Conservation (phyloP, 2,329 filamentous ascomycete genomes). For the Cladosporium phlei region DNA sequence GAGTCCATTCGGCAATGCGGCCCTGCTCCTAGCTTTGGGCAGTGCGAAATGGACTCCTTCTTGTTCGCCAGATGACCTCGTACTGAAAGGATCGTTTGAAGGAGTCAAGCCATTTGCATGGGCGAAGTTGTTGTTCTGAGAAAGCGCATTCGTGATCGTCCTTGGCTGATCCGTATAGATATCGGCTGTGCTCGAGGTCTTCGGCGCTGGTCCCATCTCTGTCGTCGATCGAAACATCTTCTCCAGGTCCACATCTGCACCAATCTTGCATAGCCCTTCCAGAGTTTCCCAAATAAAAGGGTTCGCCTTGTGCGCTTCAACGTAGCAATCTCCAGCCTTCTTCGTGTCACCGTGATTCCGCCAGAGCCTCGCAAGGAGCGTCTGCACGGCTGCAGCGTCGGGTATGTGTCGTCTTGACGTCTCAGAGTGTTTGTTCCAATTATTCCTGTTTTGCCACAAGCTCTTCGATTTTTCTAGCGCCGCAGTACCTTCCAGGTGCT, state of each 20-base stretch:
- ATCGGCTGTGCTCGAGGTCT: conserved; percentile 18
- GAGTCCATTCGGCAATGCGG: conserved; percentile 24
- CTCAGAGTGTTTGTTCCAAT: conserved; percentile 74
- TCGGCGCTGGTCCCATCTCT: conserved; percentile 50
- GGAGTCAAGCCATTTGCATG: conserved; percentile 28
- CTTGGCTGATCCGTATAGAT: conserved; percentile 29
- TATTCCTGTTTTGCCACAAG: conserved; percentile 70
- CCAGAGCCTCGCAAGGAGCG: conserved; percentile 82
- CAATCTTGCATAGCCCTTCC: conserved; percentile 75
- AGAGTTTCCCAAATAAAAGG: conserved; percentile 99
- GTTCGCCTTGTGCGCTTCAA: conserved; percentile 82
- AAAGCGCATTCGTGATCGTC: conserved; percentile 20
- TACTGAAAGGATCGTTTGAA: conserved; percentile 43
- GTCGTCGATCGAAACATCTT: conserved; percentile 79
- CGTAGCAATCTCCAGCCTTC: conserved; percentile 79
- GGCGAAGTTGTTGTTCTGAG: conserved; percentile 24
- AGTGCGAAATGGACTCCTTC: conserved; percentile 36
- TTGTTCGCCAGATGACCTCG: conserved; percentile 21
- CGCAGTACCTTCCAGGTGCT: conserved; percentile 72
- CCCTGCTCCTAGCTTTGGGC: conserved; percentile 42
- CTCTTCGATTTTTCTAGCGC: conserved; percentile 76
- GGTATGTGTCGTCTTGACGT: conserved; percentile 68
- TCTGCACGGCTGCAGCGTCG: conserved; percentile 78
- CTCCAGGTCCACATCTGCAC: conserved; percentile 70
- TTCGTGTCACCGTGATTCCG: conserved; percentile 73